phyloP scores from a whole-genome alignment of 257 asterid genomes.

The Rauvolfia tetraphylla region DNA sequence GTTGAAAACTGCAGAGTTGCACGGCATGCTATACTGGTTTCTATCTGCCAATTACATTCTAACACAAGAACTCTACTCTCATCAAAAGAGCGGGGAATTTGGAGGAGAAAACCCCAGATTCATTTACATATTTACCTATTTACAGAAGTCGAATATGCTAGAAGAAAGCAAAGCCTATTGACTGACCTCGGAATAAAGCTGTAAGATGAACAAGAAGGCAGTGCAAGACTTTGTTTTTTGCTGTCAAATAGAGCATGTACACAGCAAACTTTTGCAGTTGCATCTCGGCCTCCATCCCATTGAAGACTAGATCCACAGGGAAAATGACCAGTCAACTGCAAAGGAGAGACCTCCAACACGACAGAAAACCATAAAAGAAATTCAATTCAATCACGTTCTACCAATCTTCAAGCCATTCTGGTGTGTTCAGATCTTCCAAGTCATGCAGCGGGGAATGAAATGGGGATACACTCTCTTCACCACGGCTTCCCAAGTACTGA shows the following conservation, averaged over 20 bases:
- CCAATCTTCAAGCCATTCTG: conserved; percentile 93
- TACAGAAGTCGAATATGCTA: conserved; percentile 26
- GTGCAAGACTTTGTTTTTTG: background rate
- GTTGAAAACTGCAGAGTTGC: background rate
- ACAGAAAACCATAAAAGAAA: conserved; percentile 6
- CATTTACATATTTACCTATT: conserved; percentile 39
- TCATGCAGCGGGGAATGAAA: conserved; percentile 40
- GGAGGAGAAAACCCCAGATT: conserved; percentile 10
- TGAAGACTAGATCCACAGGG: background rate
- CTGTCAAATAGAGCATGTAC: conserved; percentile 20
- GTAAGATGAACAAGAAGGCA: background rate
- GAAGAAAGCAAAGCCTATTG: conserved; percentile 4
- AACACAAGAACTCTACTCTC: background rate
- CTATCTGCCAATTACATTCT: conserved; percentile 3
- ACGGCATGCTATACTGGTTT: background rate
- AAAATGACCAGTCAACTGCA: background rate
- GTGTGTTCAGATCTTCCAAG: conserved; percentile 53
- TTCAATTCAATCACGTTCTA: conserved; percentile 21
- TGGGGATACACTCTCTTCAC: conserved; percentile 37
- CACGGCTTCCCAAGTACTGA: conserved; percentile 42
- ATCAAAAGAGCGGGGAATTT: background rate
- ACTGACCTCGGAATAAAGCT: conserved; percentile 24
- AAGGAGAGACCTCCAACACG: background rate
- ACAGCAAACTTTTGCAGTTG: background rate
- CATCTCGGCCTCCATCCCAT: background rate